Conservation (phyloP, 305 asterid species). For the Salvia sclarea region DNA sequence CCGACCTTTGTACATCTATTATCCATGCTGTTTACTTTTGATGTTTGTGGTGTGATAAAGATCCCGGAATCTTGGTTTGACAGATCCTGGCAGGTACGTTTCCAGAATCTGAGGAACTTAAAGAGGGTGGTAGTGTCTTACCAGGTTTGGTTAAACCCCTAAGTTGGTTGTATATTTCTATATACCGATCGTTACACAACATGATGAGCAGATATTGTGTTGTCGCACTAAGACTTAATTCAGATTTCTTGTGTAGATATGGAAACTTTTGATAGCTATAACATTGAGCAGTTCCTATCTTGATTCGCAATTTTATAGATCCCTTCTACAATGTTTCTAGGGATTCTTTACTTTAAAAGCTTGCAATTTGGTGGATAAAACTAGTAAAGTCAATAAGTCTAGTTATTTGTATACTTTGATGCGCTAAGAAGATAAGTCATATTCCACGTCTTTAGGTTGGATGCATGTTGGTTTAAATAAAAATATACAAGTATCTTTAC, state of each 20-base stretch:
- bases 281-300: too few species aligned
- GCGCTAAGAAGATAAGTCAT: too few species aligned
- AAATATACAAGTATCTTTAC: too few species aligned
- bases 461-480: too few species aligned
- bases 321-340: too few species aligned
- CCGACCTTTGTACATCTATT: neutral
- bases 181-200: neutral
- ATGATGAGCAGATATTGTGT: neutral
- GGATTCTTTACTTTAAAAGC: too few species aligned
- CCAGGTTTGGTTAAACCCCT: slow-evolving; percentile 5
- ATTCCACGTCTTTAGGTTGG: too few species aligned
- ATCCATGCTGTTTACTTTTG: neutral
- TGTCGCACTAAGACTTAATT: neutral
- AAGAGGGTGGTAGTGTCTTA: slow-evolving; percentile 3
- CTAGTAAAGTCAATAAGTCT: too few species aligned
- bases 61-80: slow-evolving; percentile 31
- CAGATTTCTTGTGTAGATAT: neutral
- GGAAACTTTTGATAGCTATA: too few species aligned
- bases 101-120: slow-evolving; percentile 35
- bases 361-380: neutral
- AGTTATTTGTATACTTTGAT: too few species aligned
- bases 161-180: neutral
- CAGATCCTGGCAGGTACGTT: slow-evolving; percentile 33
- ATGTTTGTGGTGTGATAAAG: slow-evolving; percentile 28
- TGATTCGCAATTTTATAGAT: too few species aligned